Evolutionary conservation across 768 basidiomycete species (phyloP), one percentile per base, ranked within the genome.

Genomic region (Phylloporus arenicola): DNA sequence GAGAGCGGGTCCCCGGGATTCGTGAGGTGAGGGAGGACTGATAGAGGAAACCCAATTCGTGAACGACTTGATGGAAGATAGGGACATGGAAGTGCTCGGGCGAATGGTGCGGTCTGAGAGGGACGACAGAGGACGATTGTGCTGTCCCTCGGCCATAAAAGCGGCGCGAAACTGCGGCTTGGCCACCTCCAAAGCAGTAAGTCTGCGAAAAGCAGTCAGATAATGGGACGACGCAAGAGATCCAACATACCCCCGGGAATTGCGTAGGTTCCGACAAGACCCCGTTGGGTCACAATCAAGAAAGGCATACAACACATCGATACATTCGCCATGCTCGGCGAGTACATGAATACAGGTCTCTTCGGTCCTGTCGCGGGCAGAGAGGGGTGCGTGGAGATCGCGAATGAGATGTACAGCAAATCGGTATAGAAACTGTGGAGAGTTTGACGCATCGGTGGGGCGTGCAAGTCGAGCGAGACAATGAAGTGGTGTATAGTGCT

Each of bases 301-400:
- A 51, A 90, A 71, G 37, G 83, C 75, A 47, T 74, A 71, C 37
- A 89, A 67, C 17, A 88, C 65, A 47, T 84, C 81, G 17, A 82
- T 68, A 65, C 77, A 86, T 48, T 76, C 70, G 41, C 87, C 88
- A 56, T 80, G 79, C 59, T 88, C 86, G 12, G 88, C 88, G 42
- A 86, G 87, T 52, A 88, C 71, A 70, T 90, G 88, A 43, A 90
- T 74, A 71, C 86, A 88, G 3, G 88, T 89, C 61, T 90, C 86
- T 56, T 81, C 80, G 47, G 83, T 67, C 54, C 70, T 77, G 64
- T 89, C 85, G 41, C 74, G 69, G 17, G 87, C 84, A 25, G 79
- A 74, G 37, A 90, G 63, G 0, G 88, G 86, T 6, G 84, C 82
- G 27, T 78, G 80, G 27, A 89, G 79, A 60, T 87, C 82, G 49